phyloP scores from a whole-genome alignment of 306 rosid species.

The Quercus rubra region DNA sequence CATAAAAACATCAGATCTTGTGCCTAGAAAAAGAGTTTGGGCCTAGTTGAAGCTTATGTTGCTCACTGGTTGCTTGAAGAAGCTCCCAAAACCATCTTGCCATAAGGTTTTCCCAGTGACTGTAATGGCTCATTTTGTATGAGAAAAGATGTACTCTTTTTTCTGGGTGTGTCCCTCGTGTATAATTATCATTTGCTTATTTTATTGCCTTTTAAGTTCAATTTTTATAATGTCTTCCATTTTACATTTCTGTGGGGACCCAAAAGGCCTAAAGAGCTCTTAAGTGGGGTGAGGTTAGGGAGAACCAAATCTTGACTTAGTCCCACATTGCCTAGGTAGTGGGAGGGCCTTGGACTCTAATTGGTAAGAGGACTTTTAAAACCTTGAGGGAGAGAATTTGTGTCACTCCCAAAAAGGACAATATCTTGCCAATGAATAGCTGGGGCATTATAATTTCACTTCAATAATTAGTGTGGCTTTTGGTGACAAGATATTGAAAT shows the following conservation, averaged over 20 bases:
- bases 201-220: background rate
- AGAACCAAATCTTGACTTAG: too few relatives aligned
- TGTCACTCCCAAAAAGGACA: too few relatives aligned
- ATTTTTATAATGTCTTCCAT: background rate
- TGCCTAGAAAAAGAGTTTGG: conserved; percentile 81
- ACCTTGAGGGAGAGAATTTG: too few relatives aligned
- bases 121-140: background rate
- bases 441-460: background rate
- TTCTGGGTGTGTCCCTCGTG: background rate
- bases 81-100: background rate
- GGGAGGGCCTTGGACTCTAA: too few relatives aligned
- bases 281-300: too few relatives aligned
- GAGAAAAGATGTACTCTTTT: background rate
- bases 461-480: background rate
- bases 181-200: background rate
- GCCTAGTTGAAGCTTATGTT: conserved; percentile 42
- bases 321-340: too few relatives aligned
- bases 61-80: background rate
- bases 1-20: conserved; percentile 80
- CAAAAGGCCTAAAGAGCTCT: too few relatives aligned
- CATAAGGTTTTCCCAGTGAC: background rate
- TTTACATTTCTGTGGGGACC: background rate
- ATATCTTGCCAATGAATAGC: too few relatives aligned
- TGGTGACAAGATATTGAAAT: background rate
- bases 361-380: too few relatives aligned